A percentile compares a stretch with the other conserved stretches of the same genome.
phyloP scores from a whole-genome alignment of 1,139 yeast genomes.

The Sugiyamaella xylanicola region DNA sequence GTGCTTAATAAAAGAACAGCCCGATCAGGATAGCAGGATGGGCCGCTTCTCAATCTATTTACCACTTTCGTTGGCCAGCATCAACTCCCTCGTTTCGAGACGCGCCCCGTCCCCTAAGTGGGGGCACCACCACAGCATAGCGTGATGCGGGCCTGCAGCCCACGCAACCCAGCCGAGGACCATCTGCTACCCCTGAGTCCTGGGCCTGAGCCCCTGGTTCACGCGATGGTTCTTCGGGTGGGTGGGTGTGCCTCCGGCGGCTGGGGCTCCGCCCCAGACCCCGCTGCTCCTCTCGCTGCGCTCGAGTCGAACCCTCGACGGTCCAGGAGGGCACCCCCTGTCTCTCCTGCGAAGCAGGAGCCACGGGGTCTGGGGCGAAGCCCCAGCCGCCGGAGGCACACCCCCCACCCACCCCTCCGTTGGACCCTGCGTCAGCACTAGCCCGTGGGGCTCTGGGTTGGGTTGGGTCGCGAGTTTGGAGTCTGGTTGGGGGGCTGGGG shows the following conservation, averaged over 20 bases:
- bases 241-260: background rate
- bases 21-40: background rate
- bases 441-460: too few relatives aligned
- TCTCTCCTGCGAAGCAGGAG: background rate
- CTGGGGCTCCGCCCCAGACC: background rate
- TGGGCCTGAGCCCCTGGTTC: background rate
- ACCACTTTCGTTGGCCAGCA: background rate
- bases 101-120: background rate
- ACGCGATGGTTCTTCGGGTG: background rate
- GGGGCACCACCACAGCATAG: background rate
- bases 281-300: background rate
- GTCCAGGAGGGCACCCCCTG: background rate
- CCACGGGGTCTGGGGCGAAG: too few relatives aligned
- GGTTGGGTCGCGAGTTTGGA: too few relatives aligned
- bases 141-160: background rate
- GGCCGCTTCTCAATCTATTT: background rate
- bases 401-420: too few relatives aligned
- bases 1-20: background rate
- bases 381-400: too few relatives aligned
- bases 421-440: too few relatives aligned
- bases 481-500: too few relatives aligned
- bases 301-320: too few relatives aligned
- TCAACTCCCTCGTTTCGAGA: background rate
- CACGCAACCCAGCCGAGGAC: background rate
- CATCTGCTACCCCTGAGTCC: constrained; percentile 3